Percentiles rank a stretch among this genome's conserved stretches.
Evolutionary conservation across 305 asterid genomes (phyloP).

Genomic region (Rubia balearica): DNA sequence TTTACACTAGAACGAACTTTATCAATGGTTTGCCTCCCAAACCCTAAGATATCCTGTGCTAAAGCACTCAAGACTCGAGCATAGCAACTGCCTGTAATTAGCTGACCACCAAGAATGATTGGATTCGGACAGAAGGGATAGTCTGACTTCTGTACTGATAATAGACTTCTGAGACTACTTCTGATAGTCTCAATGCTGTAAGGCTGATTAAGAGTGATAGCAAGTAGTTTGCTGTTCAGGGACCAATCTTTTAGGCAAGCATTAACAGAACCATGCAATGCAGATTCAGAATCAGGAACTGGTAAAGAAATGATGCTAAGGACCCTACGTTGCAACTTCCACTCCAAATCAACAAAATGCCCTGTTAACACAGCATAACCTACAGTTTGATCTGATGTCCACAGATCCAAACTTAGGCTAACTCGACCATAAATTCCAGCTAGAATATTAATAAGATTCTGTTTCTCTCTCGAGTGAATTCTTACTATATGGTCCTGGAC

Average conservation of each 20-base stretch:
- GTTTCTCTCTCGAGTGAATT: constrained; percentile 57
- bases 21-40: constrained; percentile 34
- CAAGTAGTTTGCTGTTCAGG: constrained; percentile 44
- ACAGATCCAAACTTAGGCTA: constrained; percentile 58
- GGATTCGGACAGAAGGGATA: constrained; percentile 42
- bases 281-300: constrained; percentile 53
- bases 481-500: constrained; percentile 47
- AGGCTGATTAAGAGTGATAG: constrained; percentile 45
- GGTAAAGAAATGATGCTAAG: constrained; percentile 43
- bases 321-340: constrained; percentile 63
- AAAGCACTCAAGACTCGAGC: constrained; percentile 50
- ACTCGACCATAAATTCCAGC: constrained; percentile 54
- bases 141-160: constrained; percentile 40
- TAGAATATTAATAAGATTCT: constrained; percentile 46
- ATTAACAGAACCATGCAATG: constrained; percentile 43
- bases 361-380: constrained; percentile 57
- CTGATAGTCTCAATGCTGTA: constrained; percentile 30
- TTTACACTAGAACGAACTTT: constrained; percentile 73
- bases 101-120: constrained; percentile 61
- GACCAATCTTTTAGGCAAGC: constrained; percentile 67
- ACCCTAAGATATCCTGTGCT: constrained; percentile 51
- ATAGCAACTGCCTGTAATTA: constrained; percentile 57
- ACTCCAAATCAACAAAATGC: constrained; percentile 63
- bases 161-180: constrained; percentile 44
- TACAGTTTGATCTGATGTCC: constrained; percentile 52